phyloP scores from a whole-genome alignment of 2,329 filamentous ascomycete species.

The Didymosphaeria variabile region DNA sequence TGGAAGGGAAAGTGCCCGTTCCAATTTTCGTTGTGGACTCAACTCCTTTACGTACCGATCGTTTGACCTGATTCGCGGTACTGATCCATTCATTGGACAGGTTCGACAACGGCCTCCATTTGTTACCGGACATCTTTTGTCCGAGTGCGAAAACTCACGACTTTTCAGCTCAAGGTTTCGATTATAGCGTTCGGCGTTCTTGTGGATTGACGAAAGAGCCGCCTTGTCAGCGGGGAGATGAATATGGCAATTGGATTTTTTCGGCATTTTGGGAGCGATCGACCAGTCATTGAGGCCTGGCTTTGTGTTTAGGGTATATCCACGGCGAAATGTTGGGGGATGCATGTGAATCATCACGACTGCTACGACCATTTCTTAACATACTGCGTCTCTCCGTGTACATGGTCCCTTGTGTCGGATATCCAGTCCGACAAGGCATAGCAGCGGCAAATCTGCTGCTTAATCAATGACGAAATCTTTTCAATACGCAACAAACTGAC shows the following conservation, averaged over 20 bases:
- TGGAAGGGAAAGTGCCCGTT: background rate
- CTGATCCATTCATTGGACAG: constrained; percentile 18
- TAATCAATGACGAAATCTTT: constrained; percentile 4
- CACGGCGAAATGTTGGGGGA: constrained; percentile 10
- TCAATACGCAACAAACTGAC: background rate
- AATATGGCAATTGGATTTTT: constrained; percentile 6
- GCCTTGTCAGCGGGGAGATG: constrained; percentile 18
- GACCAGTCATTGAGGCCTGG: background rate
- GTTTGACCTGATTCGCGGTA: background rate
- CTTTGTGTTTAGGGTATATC: constrained; percentile 12
- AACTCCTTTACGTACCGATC: background rate
- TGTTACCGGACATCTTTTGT: constrained; percentile 3
- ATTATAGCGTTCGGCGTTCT: constrained; percentile 32
- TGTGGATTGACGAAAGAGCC: constrained; percentile 15
- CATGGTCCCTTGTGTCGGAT: constrained; percentile 15
- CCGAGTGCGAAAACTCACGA: background rate
- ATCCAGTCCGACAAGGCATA: constrained; percentile 16
- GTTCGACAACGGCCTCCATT: constrained; percentile 7
- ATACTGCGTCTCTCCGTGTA: constrained; percentile 9
- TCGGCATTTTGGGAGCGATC: constrained; percentile 10
- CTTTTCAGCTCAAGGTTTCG: constrained; percentile 20
- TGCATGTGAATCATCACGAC: constrained; percentile 23
- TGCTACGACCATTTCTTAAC: constrained; percentile 22
- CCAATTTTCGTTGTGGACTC: background rate
- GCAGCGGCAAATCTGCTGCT: background rate